Evolutionary conservation across 73 alveolate genomes (phyloP).

Genomic region (Paramecium octaurelia): DNA sequence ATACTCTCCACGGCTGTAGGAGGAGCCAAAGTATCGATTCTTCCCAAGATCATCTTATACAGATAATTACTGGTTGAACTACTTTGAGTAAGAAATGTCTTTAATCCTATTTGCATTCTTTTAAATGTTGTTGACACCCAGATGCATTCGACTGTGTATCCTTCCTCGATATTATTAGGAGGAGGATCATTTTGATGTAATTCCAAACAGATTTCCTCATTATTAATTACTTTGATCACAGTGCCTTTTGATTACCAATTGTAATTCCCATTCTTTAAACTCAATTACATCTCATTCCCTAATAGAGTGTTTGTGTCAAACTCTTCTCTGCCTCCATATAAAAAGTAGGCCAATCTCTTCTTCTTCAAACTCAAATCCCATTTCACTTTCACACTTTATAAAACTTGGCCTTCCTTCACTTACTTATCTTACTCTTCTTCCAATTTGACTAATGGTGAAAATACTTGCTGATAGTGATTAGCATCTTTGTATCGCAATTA

Average conservation of each 20-base stretch:
- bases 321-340: conserved; percentile 52
- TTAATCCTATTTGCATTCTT: conserved; percentile 94
- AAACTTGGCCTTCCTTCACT: conserved; percentile 4
- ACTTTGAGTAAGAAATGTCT: conserved; percentile 83
- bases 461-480: conserved; percentile 12
- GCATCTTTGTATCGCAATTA: conserved; percentile 24
- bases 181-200: conserved; percentile 78
- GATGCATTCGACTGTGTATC: conserved; percentile 91
- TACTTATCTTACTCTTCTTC: conserved; percentile 33
- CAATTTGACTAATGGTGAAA: conserved; percentile 23
- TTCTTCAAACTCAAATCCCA: conserved; percentile 61
- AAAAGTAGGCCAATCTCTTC: conserved; percentile 49
- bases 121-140: conserved; percentile 99
- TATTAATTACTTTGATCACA: conserved; percentile 87
- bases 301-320: conserved; percentile 38
- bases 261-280: background rate
- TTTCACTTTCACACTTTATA: background rate
- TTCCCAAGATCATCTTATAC: conserved; percentile 89
- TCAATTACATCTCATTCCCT: conserved; percentile 46
- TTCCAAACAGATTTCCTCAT: conserved; percentile 93
- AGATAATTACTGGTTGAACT: conserved; percentile 81
- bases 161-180: conserved; percentile 72
- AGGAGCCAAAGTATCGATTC: conserved; percentile 76
- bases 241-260: conserved; percentile 88
- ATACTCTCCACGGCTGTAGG: conserved; percentile 42